Conservation (phyloP, 495 filamentous ascomycete species). For the Elasticomyces elasticus region DNA sequence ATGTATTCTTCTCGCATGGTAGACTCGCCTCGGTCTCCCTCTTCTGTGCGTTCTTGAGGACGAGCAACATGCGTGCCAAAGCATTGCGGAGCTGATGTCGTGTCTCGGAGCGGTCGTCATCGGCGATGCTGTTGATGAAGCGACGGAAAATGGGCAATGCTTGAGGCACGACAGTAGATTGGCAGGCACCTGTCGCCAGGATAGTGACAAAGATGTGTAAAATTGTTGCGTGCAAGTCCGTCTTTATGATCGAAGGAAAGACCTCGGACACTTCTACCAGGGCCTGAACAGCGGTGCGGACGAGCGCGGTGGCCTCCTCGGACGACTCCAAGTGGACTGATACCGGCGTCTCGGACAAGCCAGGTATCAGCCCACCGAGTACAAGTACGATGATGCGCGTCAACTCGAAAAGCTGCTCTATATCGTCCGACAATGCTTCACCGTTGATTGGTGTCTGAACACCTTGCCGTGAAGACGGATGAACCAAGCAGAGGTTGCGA, state of each 20-base stretch:
- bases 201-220: conserved; percentile 94
- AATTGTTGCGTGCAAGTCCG: conserved; percentile 92
- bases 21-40: conserved; percentile 71
- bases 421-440: conserved; percentile 80
- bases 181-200: conserved; percentile 75
- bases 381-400: conserved; percentile 93
- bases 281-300: conserved; percentile 68
- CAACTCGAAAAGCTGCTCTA: conserved; percentile 95
- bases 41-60: conserved; percentile 72
- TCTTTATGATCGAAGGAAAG: conserved; percentile 92
- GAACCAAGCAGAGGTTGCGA: conserved; percentile 74
- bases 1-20: conserved; percentile 83
- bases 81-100: conserved; percentile 57
- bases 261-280: conserved; percentile 89
- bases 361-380: conserved; percentile 75
- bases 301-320: conserved; percentile 75
- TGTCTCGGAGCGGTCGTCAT: conserved; percentile 48
- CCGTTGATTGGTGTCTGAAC: conserved; percentile 36
- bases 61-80: conserved; percentile 66
- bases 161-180: conserved; percentile 79
- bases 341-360: conserved; percentile 55
- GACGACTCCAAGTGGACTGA: conserved; percentile 56
- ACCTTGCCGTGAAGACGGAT: conserved; percentile 72
- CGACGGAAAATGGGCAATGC: conserved; percentile 84
- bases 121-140: conserved; percentile 46